Evolutionary conservation across 345 rosid genomes (phyloP), one percentile per base, ranked within the genome.

Genomic region (Euphorbia pulcherrima): DNA sequence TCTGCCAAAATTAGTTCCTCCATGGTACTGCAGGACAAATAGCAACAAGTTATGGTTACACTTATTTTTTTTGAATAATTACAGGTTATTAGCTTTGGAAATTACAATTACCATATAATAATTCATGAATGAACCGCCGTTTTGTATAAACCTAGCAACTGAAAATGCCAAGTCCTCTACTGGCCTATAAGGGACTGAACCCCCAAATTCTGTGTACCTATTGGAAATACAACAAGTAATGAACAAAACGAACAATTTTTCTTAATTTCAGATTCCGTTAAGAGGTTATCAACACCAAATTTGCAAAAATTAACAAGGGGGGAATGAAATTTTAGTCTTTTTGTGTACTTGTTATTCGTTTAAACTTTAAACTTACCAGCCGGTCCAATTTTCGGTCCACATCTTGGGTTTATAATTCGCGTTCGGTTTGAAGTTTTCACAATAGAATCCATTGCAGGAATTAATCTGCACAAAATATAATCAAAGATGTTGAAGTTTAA

Each of bases 1-100:
- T 44, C 85, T 35, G 21, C 79, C 83, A 50, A 83, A 83, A 64
- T 83, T 83, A 39, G 86, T 83, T 68, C 84, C 83, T 29, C 84
- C 86, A 37, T 83, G 86, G 61, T 83, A 83, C 86, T 82, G 72
- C 41, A 67, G 33, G 12, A 50, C 50, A 44, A 21, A 69, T 17
- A 59, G n/a, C 13, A 10, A 39, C 30, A 30, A 46, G 60, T 23
- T 60, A 57, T 60, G 48, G 12, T n/a, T 44, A 10, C 40, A n/a
- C n/a, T n/a, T 39, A 10, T 30, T 47, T 12, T 47, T 52, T 50
- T 14, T 13, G 54, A 6, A 48, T 20, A 16, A 29, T 41, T 17
- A 59, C 14, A 29, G 8, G 23, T 0, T 47, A 18, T 50, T 50
- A 9, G 7, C 24, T 41, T 27, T 28, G 9, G 21, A 40, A 9